Evolutionary conservation across 1,284 basidiomycete species (phyloP), one percentile per base, ranked within the genome.

Genomic region (Apiotrichum siamense): DNA sequence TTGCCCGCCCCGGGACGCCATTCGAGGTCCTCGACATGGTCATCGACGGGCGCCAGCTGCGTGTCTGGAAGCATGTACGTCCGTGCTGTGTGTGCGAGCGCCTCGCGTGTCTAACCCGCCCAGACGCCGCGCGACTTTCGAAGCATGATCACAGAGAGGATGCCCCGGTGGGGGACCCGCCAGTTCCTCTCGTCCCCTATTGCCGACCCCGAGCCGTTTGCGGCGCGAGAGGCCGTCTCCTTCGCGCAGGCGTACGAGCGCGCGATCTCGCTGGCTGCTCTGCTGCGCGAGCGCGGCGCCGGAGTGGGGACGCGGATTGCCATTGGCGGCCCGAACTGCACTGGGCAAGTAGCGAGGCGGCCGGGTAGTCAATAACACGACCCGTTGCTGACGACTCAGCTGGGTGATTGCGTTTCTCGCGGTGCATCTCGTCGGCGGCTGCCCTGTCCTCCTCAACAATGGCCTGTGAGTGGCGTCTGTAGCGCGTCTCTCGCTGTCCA

Each of bases 341-440:
- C 65, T 17, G 27, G 40, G 33, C 18, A 35, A 7, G 33, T 35
- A 12, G n/a, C n/a, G n/a, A n/a, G n/a, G n/a, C n/a, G n/a, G n/a
- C n/a, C n/a, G n/a, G n/a, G n/a, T n/a, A n/a, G n/a, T n/a, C n/a
- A n/a, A n/a, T n/a, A 12, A 35, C 33, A 17, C 33, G 15, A 35
- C 12, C 10, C 18, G 33, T 7, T 15, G 7, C 33, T n/a, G 10
- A 35, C 33, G 13, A n/a, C 7, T n/a, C 17, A 24, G 66, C 60
- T 72, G 67, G 65, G 56, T 70, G 10, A 52, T 69, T 0, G 39
- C 62, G 1, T 72, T 64, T 45, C 46, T 66, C 18, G 70, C 68
- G 7, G 54, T 55, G 0, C 67, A 69, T 32, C 57, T 72, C 26
- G 61, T 72, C 35, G 70, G 68, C 13, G 70, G 61, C 0, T 58